These are phyloP conservation scores for California macrophylla DNA, from an alignment of 441 rosid species.

Conservation along the genomic window DNA sequence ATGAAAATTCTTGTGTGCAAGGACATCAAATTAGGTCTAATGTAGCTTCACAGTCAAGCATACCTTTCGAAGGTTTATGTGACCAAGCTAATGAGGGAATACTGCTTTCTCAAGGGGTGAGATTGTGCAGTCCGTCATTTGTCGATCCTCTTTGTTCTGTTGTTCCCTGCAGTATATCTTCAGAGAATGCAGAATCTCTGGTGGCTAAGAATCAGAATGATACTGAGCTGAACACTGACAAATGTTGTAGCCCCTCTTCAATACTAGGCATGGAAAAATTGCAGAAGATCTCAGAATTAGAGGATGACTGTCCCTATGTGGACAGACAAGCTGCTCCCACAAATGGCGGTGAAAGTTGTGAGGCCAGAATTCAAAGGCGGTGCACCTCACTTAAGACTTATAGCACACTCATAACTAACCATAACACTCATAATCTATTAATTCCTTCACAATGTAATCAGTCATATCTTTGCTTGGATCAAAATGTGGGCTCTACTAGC, in stretches of 20 bases:
- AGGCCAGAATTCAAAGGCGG: constrained; percentile 27
- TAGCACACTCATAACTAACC: constrained; percentile 26
- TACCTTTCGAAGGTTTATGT: constrained; percentile 25
- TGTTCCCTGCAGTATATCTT: constrained; percentile 59
- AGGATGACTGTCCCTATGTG: constrained; percentile 14
- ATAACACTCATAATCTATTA: constrained; percentile 16
- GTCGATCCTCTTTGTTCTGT: constrained; percentile 64
- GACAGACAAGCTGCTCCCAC: constrained; percentile 16
- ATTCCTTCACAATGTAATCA: constrained; percentile 13
- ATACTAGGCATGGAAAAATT: constrained; percentile 18
- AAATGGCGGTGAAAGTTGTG: constrained; percentile 16
- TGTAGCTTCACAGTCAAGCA: constrained; percentile 32
- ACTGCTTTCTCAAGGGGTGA: constrained; percentile 32
- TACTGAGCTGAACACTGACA: constrained; percentile 25
- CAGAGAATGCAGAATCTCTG: constrained; percentile 23
- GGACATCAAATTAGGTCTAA: constrained; percentile 21
- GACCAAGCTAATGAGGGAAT: constrained; percentile 24
- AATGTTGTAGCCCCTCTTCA: constrained; percentile 16
- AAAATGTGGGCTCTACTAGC: constrained; percentile 11
- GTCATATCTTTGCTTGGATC: constrained; percentile 15
- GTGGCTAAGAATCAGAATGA: constrained; percentile 22
- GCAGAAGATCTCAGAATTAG: constrained; percentile 15
- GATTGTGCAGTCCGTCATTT: constrained; percentile 30
- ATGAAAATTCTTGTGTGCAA: constrained; percentile 40
- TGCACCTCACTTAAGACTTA: constrained; percentile 31